A percentile compares a stretch with the other conserved stretches of the same genome.
These are phyloP conservation scores for Trametes coccinea DNA, from an alignment of 768 basidiomycete species.

Conservation along the genomic window DNA sequence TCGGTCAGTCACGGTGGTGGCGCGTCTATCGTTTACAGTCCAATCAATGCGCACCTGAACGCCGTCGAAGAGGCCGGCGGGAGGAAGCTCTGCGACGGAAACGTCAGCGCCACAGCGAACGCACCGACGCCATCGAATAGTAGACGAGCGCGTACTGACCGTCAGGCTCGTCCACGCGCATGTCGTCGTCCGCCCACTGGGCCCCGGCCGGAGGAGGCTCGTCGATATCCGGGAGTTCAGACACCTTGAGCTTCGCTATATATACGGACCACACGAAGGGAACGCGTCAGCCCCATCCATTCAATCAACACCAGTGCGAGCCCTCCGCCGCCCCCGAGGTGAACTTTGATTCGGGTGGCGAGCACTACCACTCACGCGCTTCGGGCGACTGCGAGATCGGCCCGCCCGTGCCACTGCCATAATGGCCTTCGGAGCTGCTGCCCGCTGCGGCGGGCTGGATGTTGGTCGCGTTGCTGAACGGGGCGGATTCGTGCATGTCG, in stretches of 20 bases:
- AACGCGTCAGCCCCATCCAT: conserved; percentile 3
- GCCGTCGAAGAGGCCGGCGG: conserved; percentile 20
- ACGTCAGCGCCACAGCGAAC: neutral
- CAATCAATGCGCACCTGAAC: conserved; percentile 8
- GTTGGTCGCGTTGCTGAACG: conserved; percentile 14
- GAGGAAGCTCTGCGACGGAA: conserved; percentile 9
- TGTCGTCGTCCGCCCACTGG: neutral
- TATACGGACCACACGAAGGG: neutral
- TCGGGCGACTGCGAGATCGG: conserved; percentile 19
- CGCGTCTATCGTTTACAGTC: neutral
- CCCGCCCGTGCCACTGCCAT: neutral
- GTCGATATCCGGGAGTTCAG: conserved; percentile 28
- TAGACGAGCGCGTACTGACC: neutral
- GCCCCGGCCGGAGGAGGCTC: neutral
- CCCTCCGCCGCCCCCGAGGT: neutral
- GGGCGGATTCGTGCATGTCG: neutral
- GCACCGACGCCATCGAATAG: neutral
- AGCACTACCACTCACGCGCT: conserved; percentile 20
- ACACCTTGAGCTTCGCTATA: conserved; percentile 26
- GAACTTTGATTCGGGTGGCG: neutral
- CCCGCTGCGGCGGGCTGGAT: neutral
- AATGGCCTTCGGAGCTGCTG: neutral
- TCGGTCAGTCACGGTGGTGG: neutral
- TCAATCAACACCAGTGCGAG: neutral
- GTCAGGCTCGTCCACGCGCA: conserved; percentile 7